These are phyloP conservation scores for Elaeis oleifera DNA, from an alignment of 202 grass and related monocot species.

Conservation along the genomic window DNA sequence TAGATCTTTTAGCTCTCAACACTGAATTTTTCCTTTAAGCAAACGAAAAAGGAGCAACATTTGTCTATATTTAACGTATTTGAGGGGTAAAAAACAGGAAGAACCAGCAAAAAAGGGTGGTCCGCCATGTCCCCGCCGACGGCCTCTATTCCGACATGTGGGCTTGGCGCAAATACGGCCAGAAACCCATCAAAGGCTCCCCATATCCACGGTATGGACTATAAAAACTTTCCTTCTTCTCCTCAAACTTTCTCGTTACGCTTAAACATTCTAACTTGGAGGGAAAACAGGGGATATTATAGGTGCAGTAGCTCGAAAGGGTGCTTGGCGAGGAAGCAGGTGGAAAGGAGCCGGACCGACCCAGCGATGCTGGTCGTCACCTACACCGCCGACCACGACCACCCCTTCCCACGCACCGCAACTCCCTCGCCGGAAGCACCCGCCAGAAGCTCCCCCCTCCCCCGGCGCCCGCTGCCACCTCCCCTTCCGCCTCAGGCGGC, in stretches of 20 bases:
- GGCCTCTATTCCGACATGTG: conserved; percentile 60
- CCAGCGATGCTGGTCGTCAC: neutral
- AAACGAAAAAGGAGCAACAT: no score
- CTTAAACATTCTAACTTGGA: neutral
- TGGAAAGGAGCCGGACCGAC: conserved; percentile 29
- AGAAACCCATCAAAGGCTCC: conserved; percentile 98
- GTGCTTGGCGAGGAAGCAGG: conserved; percentile 82
- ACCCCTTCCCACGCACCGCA: neutral
- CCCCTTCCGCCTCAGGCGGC: neutral
- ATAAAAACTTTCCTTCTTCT: neutral
- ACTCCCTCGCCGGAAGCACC: neutral
- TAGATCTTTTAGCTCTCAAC: conserved; percentile 10
- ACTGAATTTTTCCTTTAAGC: no score
- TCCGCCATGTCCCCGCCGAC: conserved; percentile 66
- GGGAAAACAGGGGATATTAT: conserved; percentile 58
- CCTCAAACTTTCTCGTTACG: conserved; percentile 16
- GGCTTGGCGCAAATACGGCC: conserved; percentile 97
- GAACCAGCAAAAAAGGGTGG: conserved; percentile 80
- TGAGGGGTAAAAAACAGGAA: conserved; percentile 38
- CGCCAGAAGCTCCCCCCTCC: conserved; percentile 4
- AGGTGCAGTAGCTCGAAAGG: conserved; percentile 89
- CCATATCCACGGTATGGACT: conserved; percentile 69
- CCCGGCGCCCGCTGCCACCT: neutral
- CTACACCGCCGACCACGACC: neutral
- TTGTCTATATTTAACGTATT: no score